A percentile compares a stretch with the other conserved stretches of the same genome.
phyloP scores from a whole-genome alignment of 345 rosid genomes.

The Iberis pinnata region DNA sequence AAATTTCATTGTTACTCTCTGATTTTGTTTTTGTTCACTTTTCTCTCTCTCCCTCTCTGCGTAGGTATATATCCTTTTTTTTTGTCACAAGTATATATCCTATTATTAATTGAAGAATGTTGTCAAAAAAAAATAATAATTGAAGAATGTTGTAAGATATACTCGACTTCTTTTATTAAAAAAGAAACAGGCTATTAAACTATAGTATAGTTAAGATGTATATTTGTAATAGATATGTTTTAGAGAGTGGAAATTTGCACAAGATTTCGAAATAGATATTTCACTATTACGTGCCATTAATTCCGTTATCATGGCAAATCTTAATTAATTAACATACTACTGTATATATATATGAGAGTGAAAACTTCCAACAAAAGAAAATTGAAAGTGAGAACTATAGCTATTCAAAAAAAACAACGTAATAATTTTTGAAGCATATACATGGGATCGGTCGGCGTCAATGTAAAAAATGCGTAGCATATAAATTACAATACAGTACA shows the following conservation, averaged over 20 bases:
- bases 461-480: constrained; percentile 15
- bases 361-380: constrained; percentile 18
- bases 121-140: too few relatives aligned
- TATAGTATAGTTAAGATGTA: too few relatives aligned
- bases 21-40: constrained; percentile 13
- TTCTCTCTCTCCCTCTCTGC: constrained; percentile 9
- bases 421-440: constrained; percentile 19
- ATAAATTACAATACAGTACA: constrained; percentile 22
- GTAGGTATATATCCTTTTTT: not conserved
- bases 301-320: too few relatives aligned
- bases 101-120: too few relatives aligned
- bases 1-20: constrained; percentile 24
- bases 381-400: constrained; percentile 25
- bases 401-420: constrained; percentile 7
- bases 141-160: constrained; percentile 3
- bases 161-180: not conserved
- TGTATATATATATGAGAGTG: constrained; percentile 18
- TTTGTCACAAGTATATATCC: too few relatives aligned
- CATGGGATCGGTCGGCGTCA: constrained; percentile 15
- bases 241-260: too few relatives aligned
- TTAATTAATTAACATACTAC: constrained; percentile 12
- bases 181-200: too few relatives aligned
- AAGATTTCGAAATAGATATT: constrained; percentile 4
- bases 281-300: not conserved
- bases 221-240: too few relatives aligned